Evolutionary conservation across 1,284 basidiomycete species (phyloP), one percentile per base, ranked within the genome.

Genomic region (Rhodotorula mucilaginosa): DNA sequence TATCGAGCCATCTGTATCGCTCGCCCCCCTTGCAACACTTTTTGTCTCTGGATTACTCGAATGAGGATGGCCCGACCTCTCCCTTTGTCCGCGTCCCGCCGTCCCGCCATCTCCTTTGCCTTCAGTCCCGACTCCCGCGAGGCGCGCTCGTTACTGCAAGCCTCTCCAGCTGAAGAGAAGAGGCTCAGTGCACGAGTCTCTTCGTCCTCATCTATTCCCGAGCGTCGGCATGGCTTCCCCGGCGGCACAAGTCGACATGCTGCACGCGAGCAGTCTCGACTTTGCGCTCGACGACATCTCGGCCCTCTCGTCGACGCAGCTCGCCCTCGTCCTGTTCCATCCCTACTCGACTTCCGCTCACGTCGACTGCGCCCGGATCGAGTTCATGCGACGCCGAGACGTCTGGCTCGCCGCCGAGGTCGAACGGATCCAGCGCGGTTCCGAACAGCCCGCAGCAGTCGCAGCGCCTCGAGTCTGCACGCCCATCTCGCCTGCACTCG

Each of bases 311-410:
- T 61, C 58, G 15, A 52, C 46, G 7, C 49, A 69, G 46, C 62
- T 69, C 52, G 62, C 63, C 4, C 67, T 69, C 31, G 67, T 69
- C 46, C 62, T 60, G 63, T 61, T 69, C 46, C 67, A 69, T 52
- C 58, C 51, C 0, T 23, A 51, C 1, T 52, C 62, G 47, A 26
- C 16, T 13, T 21, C 29, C 1, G 23, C 7, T 12, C 39, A 29
- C 1, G 18, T 23, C 7, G 34, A 34, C 29, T n/a, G 51, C 7
- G 65, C 51, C 5, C 39, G 44, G 19, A 21, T 59, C 10, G n/a
- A 39, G 6, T 59, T 60, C 51, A 23, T 54, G 4, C 19, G 2
- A 5, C 49, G 49, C 13, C 15, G 65, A 18, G 19, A 23, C 16
- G 21, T 10, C 21, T 61, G n/a, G 29, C 60, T 61, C 19, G 46